Conservation (phyloP, 2,329 filamentous ascomycete species). For the Fusarium napiforme region DNA sequence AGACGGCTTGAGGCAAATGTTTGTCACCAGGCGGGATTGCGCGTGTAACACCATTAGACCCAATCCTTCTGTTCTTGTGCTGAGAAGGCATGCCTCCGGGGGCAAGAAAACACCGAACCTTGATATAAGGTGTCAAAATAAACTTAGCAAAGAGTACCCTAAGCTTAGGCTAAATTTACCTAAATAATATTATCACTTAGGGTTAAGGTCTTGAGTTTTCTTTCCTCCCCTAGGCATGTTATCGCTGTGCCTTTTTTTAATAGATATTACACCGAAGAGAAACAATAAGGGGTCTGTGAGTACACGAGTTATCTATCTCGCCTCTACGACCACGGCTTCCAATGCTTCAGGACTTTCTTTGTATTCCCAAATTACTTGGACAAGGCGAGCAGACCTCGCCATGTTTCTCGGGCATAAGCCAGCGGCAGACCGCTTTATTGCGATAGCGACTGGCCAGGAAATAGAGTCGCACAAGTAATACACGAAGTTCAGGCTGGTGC, state of each 20-base stretch:
- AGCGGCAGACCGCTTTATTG: constrained; percentile 3
- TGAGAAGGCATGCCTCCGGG: not conserved
- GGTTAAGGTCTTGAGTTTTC: too few species aligned
- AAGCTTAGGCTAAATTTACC: too few species aligned
- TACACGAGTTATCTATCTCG: not conserved
- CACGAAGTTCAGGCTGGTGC: constrained; percentile 7
- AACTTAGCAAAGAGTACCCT: too few species aligned
- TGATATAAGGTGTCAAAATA: too few species aligned
- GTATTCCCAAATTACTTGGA: not conserved
- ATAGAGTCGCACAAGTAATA: constrained; percentile 25
- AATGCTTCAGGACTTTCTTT: not conserved
- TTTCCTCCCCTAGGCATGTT: not conserved
- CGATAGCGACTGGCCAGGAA: constrained; percentile 7
- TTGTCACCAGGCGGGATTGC: constrained; percentile 35
- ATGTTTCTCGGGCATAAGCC: not conserved
- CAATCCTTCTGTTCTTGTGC: not conserved
- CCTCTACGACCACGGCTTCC: not conserved
- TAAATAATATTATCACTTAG: too few species aligned
- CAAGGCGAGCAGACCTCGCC: not conserved
- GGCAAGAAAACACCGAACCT: too few species aligned
- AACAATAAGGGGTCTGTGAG: not conserved
- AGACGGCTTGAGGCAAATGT: constrained; percentile 37
- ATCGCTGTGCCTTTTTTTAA: not conserved
- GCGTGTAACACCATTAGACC: constrained; percentile 26
- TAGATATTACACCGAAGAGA: not conserved